phyloP scores from a whole-genome alignment of 169 alveolate species.

The Eimeria acervulina region DNA sequence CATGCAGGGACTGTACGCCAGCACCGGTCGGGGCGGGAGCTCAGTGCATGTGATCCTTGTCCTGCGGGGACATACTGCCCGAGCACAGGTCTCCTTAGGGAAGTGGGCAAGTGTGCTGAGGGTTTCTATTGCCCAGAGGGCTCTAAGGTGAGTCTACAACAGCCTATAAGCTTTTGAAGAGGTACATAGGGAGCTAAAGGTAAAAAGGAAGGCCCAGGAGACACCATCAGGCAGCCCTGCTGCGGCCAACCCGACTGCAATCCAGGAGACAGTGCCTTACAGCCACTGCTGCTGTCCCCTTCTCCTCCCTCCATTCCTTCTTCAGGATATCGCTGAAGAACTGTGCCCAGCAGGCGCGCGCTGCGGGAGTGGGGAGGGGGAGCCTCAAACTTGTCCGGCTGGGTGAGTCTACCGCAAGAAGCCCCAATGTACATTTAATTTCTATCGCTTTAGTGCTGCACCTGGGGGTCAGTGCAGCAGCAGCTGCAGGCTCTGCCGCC shows the following conservation, averaged over 20 bases:
- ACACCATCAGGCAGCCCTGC: neutral
- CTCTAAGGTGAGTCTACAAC: neutral
- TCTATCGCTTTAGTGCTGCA: neutral
- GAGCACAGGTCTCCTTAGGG: neutral
- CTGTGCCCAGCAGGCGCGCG: constrained; percentile 53
- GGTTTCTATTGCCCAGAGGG: constrained; percentile 55
- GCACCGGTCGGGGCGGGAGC: constrained; percentile 35
- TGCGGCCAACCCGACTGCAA: neutral
- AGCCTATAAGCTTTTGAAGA: neutral
- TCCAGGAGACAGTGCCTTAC: neutral
- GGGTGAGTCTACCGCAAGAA: neutral
- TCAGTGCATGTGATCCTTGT: constrained; percentile 17
- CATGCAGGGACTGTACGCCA: constrained; percentile 37
- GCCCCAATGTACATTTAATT: neutral
- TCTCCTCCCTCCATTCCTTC: neutral
- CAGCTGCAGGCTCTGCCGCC: too few species aligned
- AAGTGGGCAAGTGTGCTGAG: neutral
- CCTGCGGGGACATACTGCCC: constrained; percentile 42
- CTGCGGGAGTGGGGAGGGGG: constrained; percentile 17
- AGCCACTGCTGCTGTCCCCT: neutral
- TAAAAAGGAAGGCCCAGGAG: too few species aligned
- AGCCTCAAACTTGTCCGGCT: neutral
- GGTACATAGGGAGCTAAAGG: too few species aligned
- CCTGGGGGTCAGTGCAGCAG: neutral
- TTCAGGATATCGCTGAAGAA: constrained; percentile 16